Evolutionary conservation across 148 eudicot genomes (phyloP).

Genomic region (Rhododendron griersonianum): DNA sequence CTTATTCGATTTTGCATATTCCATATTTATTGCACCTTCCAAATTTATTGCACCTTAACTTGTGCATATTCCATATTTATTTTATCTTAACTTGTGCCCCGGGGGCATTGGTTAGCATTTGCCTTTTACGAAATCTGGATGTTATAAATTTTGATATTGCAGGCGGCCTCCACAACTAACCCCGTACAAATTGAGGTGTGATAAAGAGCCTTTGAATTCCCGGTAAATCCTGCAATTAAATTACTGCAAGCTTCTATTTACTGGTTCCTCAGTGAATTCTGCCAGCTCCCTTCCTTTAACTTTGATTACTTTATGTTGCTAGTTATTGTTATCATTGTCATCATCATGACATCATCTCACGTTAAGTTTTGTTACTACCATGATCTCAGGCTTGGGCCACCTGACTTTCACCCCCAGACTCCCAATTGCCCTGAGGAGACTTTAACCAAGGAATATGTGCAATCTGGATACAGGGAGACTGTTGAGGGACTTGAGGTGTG

Average conservation of each 20-base stretch:
- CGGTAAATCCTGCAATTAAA: constrained; percentile 47
- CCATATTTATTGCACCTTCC: too few species aligned
- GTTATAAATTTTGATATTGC: constrained; percentile 16
- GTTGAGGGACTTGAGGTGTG: constrained; percentile 97
- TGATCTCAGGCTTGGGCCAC: constrained; percentile 77
- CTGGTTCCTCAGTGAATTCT: neutral
- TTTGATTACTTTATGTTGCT: neutral
- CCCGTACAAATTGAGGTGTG: constrained; percentile 82
- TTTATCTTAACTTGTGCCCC: neutral
- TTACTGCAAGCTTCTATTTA: neutral
- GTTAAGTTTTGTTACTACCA: constrained; percentile 6
- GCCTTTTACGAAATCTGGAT: neutral
- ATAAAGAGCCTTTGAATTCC: constrained; percentile 82
- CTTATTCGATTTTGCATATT: neutral
- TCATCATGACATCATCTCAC: neutral
- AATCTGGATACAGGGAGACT: constrained; percentile 88
- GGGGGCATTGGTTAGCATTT: neutral
- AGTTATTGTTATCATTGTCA: neutral
- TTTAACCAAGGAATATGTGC: constrained; percentile 80
- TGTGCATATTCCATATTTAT: neutral
- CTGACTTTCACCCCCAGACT: constrained; percentile 86
- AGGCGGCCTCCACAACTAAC: constrained; percentile 60
- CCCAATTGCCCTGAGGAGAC: constrained; percentile 95
- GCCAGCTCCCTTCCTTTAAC: neutral
- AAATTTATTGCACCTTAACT: too few species aligned